Evolutionary conservation across 192 early-diverging fungal species (phyloP).

Genomic region (Backusella tuberculispora): DNA sequence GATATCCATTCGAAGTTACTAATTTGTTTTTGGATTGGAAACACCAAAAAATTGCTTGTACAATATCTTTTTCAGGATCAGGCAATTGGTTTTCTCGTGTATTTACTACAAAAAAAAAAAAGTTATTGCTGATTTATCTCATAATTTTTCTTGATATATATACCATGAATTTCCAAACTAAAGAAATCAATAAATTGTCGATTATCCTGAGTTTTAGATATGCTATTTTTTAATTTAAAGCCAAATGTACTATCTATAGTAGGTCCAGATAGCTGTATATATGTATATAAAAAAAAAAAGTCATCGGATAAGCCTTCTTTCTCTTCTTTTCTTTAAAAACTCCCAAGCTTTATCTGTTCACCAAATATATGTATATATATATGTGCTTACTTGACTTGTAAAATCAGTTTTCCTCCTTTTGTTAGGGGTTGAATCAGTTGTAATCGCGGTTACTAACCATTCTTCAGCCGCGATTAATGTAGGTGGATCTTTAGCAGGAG

Average conservation of each 20-base stretch:
- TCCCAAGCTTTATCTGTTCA: too few relatives aligned
- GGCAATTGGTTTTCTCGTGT: conserved; percentile 59
- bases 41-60: conserved; percentile 71
- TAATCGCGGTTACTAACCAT: conserved; percentile 55
- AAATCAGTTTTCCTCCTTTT: not conserved
- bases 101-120: conserved; percentile 31
- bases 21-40: conserved; percentile 56
- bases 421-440: not conserved
- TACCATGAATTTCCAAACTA: conserved; percentile 69
- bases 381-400: not conserved
- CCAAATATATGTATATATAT: too few relatives aligned
- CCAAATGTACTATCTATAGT: conserved; percentile 66
- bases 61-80: conserved; percentile 67
- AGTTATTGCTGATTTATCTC: not conserved
- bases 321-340: conserved; percentile 21
- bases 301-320: conserved; percentile 8
- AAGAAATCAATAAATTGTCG: conserved; percentile 54
- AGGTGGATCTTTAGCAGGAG: conserved; percentile 47
- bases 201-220: conserved; percentile 45
- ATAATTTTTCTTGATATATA: not conserved
- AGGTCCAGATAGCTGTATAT: conserved; percentile 60
- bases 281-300: conserved; percentile 10
- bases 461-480: conserved; percentile 21
- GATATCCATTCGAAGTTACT: conserved; percentile 44
- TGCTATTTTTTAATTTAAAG: conserved; percentile 64